These are phyloP conservation scores for Triticum aestivum DNA, from an alignment of 176 grass and related monocot species.

Conservation along the genomic window IWGSC_CS_RefSeq_v2.1 NC_057806.1:600480345-600480844, in stretches of 20 bases:
- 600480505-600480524: constrained; percentile 98
- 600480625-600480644: not conserved
- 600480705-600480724: not conserved
- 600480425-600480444: not conserved
- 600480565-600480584: constrained; percentile 16
- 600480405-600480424: not conserved
- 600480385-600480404: not conserved
- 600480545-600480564: constrained; percentile 59
- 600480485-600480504: constrained; percentile 98
- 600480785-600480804: constrained; percentile 9
- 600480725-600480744: not conserved
- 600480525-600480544: constrained; percentile 92
- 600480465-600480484: constrained; percentile 98
- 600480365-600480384: not conserved
- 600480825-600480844: not conserved
- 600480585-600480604: constrained; percentile 20
- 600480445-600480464: not conserved
- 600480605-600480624: not conserved
- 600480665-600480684: not conserved
- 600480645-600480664: constrained; percentile 20
- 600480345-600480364: too few species aligned
- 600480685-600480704: constrained; percentile 1
- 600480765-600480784: constrained; percentile 21
- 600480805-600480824: not conserved
- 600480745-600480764: not conserved